phyloP scores from a whole-genome alignment of 73 alveolate species.

The Uronychia binucleata region DNA sequence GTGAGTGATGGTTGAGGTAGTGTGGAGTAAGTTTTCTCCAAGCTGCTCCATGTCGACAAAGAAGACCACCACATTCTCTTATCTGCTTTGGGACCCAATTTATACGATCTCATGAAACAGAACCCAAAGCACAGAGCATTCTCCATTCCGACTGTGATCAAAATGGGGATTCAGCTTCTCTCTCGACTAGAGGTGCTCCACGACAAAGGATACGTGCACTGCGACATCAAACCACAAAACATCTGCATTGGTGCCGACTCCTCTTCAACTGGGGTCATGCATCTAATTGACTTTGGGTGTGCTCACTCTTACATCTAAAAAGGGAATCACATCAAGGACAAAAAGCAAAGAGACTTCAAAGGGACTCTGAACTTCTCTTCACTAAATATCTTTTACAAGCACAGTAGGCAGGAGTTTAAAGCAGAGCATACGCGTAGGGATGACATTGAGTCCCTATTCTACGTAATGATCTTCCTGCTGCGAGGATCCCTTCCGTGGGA shows the following conservation, averaged over 20 bases:
- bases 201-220: background rate
- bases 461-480: conserved; percentile 29
- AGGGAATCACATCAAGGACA: background rate
- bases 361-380: background rate
- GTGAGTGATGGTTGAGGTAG: too few species aligned
- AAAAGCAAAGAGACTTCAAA: background rate
- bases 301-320: background rate
- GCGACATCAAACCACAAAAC: background rate
- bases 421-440: conserved; percentile 43
- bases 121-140: conserved; percentile 6
- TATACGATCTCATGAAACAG: background rate
- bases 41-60: background rate
- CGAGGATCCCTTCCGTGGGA: conserved; percentile 43
- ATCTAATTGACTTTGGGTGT: background rate
- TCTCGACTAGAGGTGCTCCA: conserved; percentile 2
- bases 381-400: background rate
- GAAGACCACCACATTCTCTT: background rate
- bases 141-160: conserved; percentile 36
- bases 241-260: background rate
- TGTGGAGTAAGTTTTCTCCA: background rate
- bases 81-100: background rate
- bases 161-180: conserved; percentile 40
- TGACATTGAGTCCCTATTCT: conserved; percentile 37
- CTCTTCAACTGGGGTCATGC: background rate
- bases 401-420: background rate